Evolutionary conservation across 2,329 filamentous ascomycete species (phyloP).

Genomic region (Verticillium alfalfae): DNA sequence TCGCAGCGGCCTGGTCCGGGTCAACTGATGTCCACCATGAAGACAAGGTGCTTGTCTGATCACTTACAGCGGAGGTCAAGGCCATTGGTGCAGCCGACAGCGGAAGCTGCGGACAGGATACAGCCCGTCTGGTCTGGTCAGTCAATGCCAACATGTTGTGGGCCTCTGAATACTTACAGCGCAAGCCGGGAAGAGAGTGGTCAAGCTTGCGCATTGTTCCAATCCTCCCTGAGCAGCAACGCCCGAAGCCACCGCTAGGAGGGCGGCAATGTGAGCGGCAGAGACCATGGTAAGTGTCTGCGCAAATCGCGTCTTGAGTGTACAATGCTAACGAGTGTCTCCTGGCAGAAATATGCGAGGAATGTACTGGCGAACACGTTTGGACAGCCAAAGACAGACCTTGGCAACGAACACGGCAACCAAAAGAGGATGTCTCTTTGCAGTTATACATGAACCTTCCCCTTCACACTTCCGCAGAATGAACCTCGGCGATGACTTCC

Average conservation of each 20-base stretch:
- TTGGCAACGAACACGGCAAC: not conserved
- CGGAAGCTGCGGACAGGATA: conserved; percentile 13
- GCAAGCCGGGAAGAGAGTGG: conserved; percentile 15
- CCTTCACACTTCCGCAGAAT: not conserved
- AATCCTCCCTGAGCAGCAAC: conserved; percentile 12
- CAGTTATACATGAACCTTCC: not conserved
- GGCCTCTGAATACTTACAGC: conserved; percentile 11
- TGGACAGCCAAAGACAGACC: not conserved
- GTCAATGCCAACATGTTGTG: not conserved
- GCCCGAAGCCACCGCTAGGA: conserved; percentile 13
- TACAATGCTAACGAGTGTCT: not conserved
- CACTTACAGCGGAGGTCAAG: conserved; percentile 16
- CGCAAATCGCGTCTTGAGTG: not conserved
- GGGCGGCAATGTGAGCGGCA: not conserved
- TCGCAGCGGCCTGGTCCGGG: conserved; percentile 14
- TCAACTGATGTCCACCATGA: not conserved
- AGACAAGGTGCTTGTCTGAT: not conserved
- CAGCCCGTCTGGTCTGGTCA: conserved; percentile 12
- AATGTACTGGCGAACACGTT: not conserved
- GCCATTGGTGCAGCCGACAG: conserved; percentile 15
- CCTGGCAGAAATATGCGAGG: not conserved
- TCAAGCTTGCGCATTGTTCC: conserved; percentile 9
- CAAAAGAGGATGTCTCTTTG: not conserved
- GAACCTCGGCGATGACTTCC: not conserved
- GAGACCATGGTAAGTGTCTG: not conserved